Evolutionary conservation across 2,329 filamentous ascomycete genomes (phyloP).

Genomic region (Zymoseptoria crescenta): DNA sequence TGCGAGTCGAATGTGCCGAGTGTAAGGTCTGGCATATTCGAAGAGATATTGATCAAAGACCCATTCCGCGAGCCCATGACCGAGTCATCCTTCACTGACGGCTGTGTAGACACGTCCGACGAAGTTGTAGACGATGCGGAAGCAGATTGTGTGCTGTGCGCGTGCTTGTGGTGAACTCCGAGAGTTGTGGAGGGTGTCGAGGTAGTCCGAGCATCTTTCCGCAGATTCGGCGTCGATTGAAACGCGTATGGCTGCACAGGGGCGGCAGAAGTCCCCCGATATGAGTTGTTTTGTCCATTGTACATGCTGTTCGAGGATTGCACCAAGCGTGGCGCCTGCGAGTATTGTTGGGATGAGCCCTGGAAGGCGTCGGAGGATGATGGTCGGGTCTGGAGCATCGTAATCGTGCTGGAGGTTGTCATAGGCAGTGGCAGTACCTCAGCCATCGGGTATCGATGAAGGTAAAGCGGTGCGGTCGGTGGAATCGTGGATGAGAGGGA

Average conservation of each 20-base stretch:
- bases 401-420: slow-evolving; percentile 40
- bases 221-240: slow-evolving; percentile 46
- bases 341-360: slow-evolving; percentile 28
- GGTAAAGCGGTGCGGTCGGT: slow-evolving; percentile 7
- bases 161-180: slow-evolving; percentile 32
- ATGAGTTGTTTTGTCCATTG: slow-evolving; percentile 35
- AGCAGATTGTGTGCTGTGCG: slow-evolving; percentile 26
- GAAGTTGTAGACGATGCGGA: slow-evolving; percentile 44
- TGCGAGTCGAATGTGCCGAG: slow-evolving; percentile 49
- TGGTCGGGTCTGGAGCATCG: slow-evolving; percentile 40
- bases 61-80: slow-evolving; percentile 26
- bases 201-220: slow-evolving; percentile 48
- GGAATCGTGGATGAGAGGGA: slow-evolving; percentile 7
- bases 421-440: slow-evolving; percentile 42
- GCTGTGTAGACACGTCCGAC: slow-evolving; percentile 35
- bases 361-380: slow-evolving; percentile 43
- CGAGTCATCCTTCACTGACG: slow-evolving; percentile 30
- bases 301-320: slow-evolving; percentile 38
- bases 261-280: slow-evolving; percentile 36
- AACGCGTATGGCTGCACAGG: slow-evolving; percentile 46
- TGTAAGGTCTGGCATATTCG: slow-evolving; percentile 47
- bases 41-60: slow-evolving; percentile 42
- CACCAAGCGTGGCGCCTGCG: slow-evolving; percentile 33
- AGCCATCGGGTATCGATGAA: slow-evolving; percentile 30
- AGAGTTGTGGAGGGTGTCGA: slow-evolving; percentile 41